Base-by-base conservation (phyloP, 2,329 filamentous ascomycete species). In the Trichoderma aggressivum region DNA sequence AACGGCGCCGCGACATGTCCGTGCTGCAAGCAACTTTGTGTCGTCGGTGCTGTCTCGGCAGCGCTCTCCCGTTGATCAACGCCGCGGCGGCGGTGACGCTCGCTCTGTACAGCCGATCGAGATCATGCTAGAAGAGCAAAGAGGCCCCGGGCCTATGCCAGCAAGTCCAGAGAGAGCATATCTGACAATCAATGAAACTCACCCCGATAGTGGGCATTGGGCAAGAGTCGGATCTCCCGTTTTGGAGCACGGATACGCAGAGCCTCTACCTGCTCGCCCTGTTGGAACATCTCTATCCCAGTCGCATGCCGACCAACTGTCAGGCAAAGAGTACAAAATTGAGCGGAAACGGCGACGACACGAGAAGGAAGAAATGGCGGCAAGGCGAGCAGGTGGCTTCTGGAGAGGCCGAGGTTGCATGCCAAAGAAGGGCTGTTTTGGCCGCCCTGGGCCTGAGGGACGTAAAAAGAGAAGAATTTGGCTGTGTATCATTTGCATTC, bases 351-450 rank as follows among this genome's bases (percentile, higher is more conserved):
- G 85, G 71, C 85, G 83, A 72, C 87, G 84, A 24, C 85, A 87
- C 71, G 90, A 93, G 77, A 91, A 90, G 72, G 90, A 93, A 78
- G 91, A 93, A 53, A 84, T 84, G 3, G 75, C 86, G 21, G 89
- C 87, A 1, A 85, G 83, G 62, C 88, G 86, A 73, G 78, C 84
- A 1, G 89, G 90, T 2, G 86, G 88, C 4, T 84, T 88, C 55
- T 92, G 90, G 89, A 87, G 88, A 76, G 90, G 90, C 2, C 86
- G 90, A 61, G 88, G 87, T 11, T 91, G 88, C 72, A 83, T 93
- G 43, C 86, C 89, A 0, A 82, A 85, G 18, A 85, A 82, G n/a
- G 90, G 90, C 50, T 72, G 71, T 2, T 90, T 89, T 77, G 90
- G 91, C 1, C 85, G 89, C 24, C 81, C 82, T 3, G 89, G 89